Evolutionary conservation across 1,284 basidiomycete species (phyloP), one percentile per base, ranked within the genome.

Genomic region (Puccinia polysora): DNA sequence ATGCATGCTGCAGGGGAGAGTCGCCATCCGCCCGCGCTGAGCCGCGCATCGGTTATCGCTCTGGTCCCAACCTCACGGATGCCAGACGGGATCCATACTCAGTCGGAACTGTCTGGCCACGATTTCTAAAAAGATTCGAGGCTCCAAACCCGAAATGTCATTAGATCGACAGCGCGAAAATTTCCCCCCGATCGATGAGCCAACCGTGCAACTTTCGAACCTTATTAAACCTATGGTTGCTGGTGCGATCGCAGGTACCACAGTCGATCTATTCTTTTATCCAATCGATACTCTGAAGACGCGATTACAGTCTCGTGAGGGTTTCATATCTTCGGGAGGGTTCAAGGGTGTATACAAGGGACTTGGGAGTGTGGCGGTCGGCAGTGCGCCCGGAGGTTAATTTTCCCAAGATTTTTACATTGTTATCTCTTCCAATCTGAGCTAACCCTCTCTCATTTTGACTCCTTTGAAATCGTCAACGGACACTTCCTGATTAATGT

Each of bases 271-370:
- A 73, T 85, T 97, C 43, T 95, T 97, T 83, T 97, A 91, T 80
- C 95, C 95, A 0, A 88, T 97, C 74, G 95, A 98, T 82, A 97
- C 95, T 0, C 82, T 97, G 79, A 98, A 98, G 82, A 97, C 95
- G 15, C 87, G 95, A 40, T 82, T 97, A 65, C 95, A 98, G 79
- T 89, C 92, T 2, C 81, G 87, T 0, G 87, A 90, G 78, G 95
- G 95, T 1, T 97, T 98, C 80, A 80, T 86, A 71, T 82, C 83
- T 28, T 87, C 91, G 1, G 95, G 96, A 7, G 95, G 94, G 0
- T 91, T 99, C 80, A 86, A 82, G 56, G 93, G 93, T 6, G 86
- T 98, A 14, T 99, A 99, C 81, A 89, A 89, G 76, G 95, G 96
- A 14, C 83, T 99, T 4, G 94, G 94, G 20, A 96, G 92, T 79